Evolutionary conservation across 805 yeast species (phyloP).

Genomic region (Tetrapisispora nanseiensis): DNA sequence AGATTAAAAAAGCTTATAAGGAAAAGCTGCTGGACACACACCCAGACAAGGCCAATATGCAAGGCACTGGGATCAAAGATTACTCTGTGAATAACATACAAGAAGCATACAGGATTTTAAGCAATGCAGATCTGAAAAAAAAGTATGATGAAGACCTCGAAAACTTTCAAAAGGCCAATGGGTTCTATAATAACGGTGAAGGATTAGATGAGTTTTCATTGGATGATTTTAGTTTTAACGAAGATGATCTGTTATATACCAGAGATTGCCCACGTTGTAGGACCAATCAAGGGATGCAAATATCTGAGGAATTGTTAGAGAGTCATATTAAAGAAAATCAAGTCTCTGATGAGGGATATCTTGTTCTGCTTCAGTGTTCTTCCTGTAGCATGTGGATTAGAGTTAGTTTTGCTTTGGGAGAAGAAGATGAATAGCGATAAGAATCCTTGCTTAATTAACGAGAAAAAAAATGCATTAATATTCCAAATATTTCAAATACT

Average conservation of each 20-base stretch:
- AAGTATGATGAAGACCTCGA: constrained; percentile 45
- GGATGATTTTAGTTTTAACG: constrained; percentile 46
- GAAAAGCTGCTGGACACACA: constrained; percentile 51
- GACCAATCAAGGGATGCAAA: constrained; percentile 39
- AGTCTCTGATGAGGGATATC: constrained; percentile 41
- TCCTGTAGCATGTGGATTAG: constrained; percentile 83
- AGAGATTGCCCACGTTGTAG: constrained; percentile 63
- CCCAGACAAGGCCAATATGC: constrained; percentile 59
- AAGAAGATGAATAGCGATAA: constrained; percentile 9
- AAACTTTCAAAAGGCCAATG: constrained; percentile 25
- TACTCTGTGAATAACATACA: constrained; percentile 31
- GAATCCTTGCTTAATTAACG: no score
- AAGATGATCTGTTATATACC: constrained; percentile 28
- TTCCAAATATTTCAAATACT: no score
- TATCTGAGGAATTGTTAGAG: constrained; percentile 55
- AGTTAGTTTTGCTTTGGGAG: constrained; percentile 46
- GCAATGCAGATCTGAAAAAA: constrained; percentile 31
- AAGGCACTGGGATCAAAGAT: neutral
- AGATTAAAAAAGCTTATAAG: constrained; percentile 57
- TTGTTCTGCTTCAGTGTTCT: constrained; percentile 66
- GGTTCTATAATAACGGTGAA: constrained; percentile 40
- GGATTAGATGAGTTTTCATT: constrained; percentile 62
- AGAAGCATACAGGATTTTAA: constrained; percentile 53
- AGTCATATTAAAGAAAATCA: constrained; percentile 36
- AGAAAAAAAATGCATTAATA: no score